Evolutionary conservation across 106 monocot species (phyloP), one percentile per base, ranked within the genome.

Genomic region (Cymbidium sinense): DNA sequence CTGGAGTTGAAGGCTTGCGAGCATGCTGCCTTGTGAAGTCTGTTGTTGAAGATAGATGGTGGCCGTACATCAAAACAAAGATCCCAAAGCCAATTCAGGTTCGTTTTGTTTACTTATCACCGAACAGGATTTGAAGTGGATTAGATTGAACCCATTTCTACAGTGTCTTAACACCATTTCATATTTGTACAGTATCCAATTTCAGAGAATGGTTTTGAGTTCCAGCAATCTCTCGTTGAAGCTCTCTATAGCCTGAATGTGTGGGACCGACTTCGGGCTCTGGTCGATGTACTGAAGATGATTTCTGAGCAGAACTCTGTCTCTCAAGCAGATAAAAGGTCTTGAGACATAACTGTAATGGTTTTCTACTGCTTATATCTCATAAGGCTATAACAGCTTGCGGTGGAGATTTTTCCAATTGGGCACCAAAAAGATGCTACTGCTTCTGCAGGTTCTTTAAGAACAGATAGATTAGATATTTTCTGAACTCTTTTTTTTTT

Each of bases 21-120:
- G 92, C 99, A 51, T 99, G 95, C 84, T 99, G 99, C 79, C 92
- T 99, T 43, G 90, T 99, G 43, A 99, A 99, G 64, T 87, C 99
- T 25, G 95, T 99, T 36, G 99, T 93, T 33, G 95, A 87, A 79
- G 99, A 99, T 80, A 95, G 93, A 81, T 95, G 85, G 81, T 99
- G 99, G 95, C 99, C 99, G 20, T 99, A 86, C 77, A 87, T 99
- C 69, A 95, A 88, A 83, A 99, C 99, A 39, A 81, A 51, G 58
- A 99, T 99, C 80, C 99, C 99, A 6, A 95, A 92, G 77, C 99
- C 98, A 39, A 87, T 92, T 36, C 89, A 89, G 92, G 92, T 92
- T 52, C 71, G 70, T 70, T 35, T 25, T 21, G 28, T 11, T 61
- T 33, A 3, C 20, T 19, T 31, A 43, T 20, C 21, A 15, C 15